Evolutionary conservation across 108 stramenopile genomes (phyloP), one percentile per base, ranked within the genome.

Genomic region (Skeletonema marinoi): DNA sequence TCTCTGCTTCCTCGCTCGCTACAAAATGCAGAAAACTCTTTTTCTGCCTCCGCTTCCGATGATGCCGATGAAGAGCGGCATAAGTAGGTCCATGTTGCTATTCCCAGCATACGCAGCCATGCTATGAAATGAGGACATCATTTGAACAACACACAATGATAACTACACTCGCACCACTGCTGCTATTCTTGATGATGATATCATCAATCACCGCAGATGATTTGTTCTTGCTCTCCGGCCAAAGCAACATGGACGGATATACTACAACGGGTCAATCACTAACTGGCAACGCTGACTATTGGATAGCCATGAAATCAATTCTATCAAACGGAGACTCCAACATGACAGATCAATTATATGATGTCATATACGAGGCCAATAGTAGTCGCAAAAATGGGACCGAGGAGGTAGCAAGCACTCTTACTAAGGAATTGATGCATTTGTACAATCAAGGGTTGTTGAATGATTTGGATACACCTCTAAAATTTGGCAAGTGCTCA

Each of bases 231-330:
- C 32, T 71, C n/a, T 12, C 59, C 0, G 70, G 70, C 19, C 70
- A 71, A 41, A 60, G 58, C 36, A 71, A 71, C 70, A 36, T 35
- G 17, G 17, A 39, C 13, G 70, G 70, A 8, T 56, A 71, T 39
- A 35, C 70, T 3, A 71, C 70, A 2, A 19, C 3, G 1, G 39
- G 39, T 4, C 32, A 16, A 56, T 71, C 70, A 16, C 31, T 71
- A 30, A 35, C 50, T 9, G 35, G 36, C 19, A 32, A 71, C 33
- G 58, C n/a, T 21, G 36, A 19, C 16, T 60, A 71, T 60, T 71
- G 70, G 70, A 21, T 39, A 13, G 4, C 30, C 3, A 66, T 66
- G 0, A 66, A 66, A 8, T 30, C 21, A 4, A 60, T 36, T 42
- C 58, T 71, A 12, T 14, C 32, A 51, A 21, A n/a, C 30, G 46